Conservation (phyloP, 495 filamentous ascomycete genomes). For the Annulohypoxylon bovei region DNA sequence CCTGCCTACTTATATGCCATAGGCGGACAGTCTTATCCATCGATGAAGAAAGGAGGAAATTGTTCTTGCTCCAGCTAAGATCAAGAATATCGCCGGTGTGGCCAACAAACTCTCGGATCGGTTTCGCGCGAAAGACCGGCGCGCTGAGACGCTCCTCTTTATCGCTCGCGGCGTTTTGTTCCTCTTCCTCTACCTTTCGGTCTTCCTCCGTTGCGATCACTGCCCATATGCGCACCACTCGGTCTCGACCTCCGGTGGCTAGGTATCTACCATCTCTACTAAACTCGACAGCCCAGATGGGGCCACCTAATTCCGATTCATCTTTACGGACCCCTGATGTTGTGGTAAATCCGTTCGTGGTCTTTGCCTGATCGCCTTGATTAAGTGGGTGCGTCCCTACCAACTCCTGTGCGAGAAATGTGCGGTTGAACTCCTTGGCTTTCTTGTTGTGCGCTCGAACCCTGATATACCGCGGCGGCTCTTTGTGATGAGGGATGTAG, state of each 20-base stretch:
- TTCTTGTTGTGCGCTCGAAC: conserved; percentile 84
- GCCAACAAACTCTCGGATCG: conserved; percentile 80
- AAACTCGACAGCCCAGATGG: conserved; percentile 92
- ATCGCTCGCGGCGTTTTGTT: conserved; percentile 68
- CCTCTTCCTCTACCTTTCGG: conserved; percentile 72
- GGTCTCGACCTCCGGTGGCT: conserved; percentile 88
- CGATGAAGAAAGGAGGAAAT: conserved; percentile 93
- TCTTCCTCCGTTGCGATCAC: conserved; percentile 87
- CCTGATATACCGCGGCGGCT: conserved; percentile 91
- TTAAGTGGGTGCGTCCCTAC: conserved; percentile 54
- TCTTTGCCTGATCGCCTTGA: conserved; percentile 25
- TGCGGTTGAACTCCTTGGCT: conserved; percentile 79
- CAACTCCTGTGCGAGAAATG: conserved; percentile 93
- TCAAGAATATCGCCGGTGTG: conserved; percentile 91
- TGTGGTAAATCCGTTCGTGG: conserved; percentile 52
- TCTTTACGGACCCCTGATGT: conserved; percentile 43
- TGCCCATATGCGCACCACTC: conserved; percentile 87
- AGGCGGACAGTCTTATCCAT: conserved; percentile 98
- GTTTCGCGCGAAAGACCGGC: conserved; percentile 86
- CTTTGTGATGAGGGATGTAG: conserved; percentile 87
- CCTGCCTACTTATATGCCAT: conserved; percentile 87
- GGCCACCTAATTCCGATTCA: conserved; percentile 57
- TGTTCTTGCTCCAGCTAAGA: conserved; percentile 99
- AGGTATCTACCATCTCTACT: conserved; percentile 93
- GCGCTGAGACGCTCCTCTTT: conserved; percentile 77